Evolutionary conservation across 163 green algal genomes (phyloP).

Genomic region (Trebouxiophyceae sp.): DNA sequence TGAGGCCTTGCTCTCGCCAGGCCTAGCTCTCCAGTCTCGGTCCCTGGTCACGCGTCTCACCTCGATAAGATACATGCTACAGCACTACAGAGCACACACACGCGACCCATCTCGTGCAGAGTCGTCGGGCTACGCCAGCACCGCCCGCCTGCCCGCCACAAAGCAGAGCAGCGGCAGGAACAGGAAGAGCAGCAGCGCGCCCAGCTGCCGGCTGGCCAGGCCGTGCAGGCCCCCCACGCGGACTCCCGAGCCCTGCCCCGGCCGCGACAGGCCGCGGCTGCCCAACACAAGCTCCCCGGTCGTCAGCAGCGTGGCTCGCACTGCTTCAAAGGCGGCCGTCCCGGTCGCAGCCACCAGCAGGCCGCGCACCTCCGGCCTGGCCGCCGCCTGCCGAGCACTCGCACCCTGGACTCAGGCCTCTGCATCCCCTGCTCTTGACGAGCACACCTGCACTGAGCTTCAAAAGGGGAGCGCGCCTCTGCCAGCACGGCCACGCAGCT

Average conservation of each 20-base stretch:
- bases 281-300: neutral
- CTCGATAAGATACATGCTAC: too few relatives aligned
- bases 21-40: too few relatives aligned
- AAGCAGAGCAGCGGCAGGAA: neutral
- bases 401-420: too few relatives aligned
- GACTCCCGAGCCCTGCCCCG: neutral
- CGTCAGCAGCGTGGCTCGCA: neutral
- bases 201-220: neutral
- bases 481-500: too few relatives aligned
- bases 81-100: too few relatives aligned
- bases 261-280: neutral
- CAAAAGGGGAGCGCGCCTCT: too few relatives aligned
- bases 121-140: neutral
- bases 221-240: neutral
- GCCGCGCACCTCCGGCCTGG: neutral
- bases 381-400: neutral
- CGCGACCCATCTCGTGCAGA: too few relatives aligned
- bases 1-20: too few relatives aligned
- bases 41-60: too few relatives aligned
- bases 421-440: too few relatives aligned
- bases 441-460: too few relatives aligned
- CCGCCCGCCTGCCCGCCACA: neutral
- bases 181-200: neutral
- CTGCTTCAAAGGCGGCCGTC: neutral
- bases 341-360: neutral